Conservation (phyloP, 805 yeast species). For the Metschnikowia baotianmanensis region DNA sequence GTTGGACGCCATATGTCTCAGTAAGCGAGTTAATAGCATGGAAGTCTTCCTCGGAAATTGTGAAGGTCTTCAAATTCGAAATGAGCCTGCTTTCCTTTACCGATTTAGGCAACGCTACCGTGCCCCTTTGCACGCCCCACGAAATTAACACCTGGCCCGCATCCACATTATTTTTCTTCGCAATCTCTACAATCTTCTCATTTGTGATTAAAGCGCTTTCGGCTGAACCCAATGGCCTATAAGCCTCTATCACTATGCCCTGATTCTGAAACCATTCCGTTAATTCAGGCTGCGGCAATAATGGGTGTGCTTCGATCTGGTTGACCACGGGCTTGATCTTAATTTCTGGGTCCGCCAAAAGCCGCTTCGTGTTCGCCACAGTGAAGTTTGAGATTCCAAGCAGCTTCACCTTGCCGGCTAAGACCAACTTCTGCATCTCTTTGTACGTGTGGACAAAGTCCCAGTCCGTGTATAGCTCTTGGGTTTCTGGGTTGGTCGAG, state of each 20-base stretch:
- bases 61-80: constrained; percentile 36
- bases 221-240: constrained; percentile 19
- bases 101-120: constrained; percentile 20
- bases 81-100: constrained; percentile 30
- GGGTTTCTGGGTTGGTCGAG: constrained; percentile 10
- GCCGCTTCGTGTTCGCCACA: constrained; percentile 11
- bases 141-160: constrained; percentile 18
- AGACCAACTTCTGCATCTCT: constrained; percentile 29
- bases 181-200: constrained; percentile 12
- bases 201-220: constrained; percentile 13
- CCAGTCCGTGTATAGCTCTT: constrained; percentile 10
- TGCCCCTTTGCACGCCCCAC: constrained; percentile 20
- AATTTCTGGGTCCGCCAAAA: constrained; percentile 17
- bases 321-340: constrained; percentile 19
- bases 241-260: constrained; percentile 15
- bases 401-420: constrained; percentile 17
- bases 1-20: constrained; percentile 29
- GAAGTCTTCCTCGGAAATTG: constrained; percentile 36
- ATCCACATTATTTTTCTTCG: constrained; percentile 16
- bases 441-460: constrained; percentile 33
- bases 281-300: constrained; percentile 18
- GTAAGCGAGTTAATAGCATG: constrained; percentile 30
- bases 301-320: constrained; percentile 22
- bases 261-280: constrained; percentile 11
- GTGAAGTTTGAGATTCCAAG: constrained; percentile 19